Evolutionary conservation across 148 eudicot species (phyloP), one percentile per base, ranked within the genome.

Genomic region (Persicaria tinctoria): DNA sequence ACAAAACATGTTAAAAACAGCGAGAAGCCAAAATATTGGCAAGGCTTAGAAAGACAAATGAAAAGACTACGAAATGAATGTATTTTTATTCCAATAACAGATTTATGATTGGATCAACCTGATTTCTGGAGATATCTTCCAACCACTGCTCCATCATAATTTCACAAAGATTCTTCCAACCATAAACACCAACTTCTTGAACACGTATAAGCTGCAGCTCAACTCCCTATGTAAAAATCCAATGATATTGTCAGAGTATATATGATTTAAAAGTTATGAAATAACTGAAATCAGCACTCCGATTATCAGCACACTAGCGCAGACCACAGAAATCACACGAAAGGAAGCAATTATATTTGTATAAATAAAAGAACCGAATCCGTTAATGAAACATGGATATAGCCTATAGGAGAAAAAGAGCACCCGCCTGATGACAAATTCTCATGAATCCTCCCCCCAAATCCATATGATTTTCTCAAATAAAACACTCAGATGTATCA

Each of bases 41-140:
- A 44, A 66, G 48, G 47, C 8, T 4, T 66, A 66, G 8, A 66
- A 38, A 41, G 47, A 66, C 13, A 74, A 41, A 45, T 49, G 13
- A 66, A 6, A 48, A 66, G 8, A 59, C 51, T 54, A 23, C 7
- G 12, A 54, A 16, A 44, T 11, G 27, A 53, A 47, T 44, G 56
- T 20, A 54, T 27, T 53, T n/a, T n/a, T 2, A 71, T 5, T 2
- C 50, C 46, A 72, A 16, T 51, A 38, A 55, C 49, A 53, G 38
- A 6, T 38, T 41, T 8, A 32, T 10, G 2, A 55, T 44, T 17
- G 77, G 45, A 69, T 20, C 79, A 78, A 95, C 98, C 97, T 95
- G 98, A 84, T 90, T 90, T 68, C 85, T 93, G 76, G 98, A 95
- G 66, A 95, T 92, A 83, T 95, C 98, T 84, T 92, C 97, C 80